Conservation (phyloP, 2,329 filamentous ascomycete species). For the Podosphaera aphanis region DNA sequence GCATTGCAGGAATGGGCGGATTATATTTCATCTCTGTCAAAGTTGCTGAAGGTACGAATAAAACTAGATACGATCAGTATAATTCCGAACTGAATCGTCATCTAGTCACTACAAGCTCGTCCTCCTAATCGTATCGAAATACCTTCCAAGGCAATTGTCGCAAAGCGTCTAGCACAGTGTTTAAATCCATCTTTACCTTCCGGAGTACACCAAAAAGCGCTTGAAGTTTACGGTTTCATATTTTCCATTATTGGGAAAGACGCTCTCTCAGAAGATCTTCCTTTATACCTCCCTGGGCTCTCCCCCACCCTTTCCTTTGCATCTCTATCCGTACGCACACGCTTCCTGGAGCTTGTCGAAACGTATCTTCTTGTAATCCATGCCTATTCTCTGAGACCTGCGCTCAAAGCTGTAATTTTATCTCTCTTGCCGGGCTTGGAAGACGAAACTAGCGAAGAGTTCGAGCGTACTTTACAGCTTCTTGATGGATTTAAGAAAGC, state of each 20-base stretch:
- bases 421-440: conserved; percentile 79
- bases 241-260: conserved; percentile 70
- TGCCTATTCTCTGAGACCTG: conserved; percentile 50
- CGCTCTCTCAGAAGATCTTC: conserved; percentile 57
- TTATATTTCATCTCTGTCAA: conserved; percentile 90
- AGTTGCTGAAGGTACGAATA: conserved; percentile 53
- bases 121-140: conserved; percentile 48
- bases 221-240: conserved; percentile 80
- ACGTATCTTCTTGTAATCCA: conserved; percentile 53
- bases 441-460: conserved; percentile 92
- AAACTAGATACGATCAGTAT: not conserved
- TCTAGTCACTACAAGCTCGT: conserved; percentile 70
- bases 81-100: conserved; percentile 10
- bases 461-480: conserved; percentile 62
- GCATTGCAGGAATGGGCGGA: conserved; percentile 96
- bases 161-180: conserved; percentile 84
- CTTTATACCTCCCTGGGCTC: conserved; percentile 73
- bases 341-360: conserved; percentile 68
- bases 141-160: conserved; percentile 60
- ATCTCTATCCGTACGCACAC: conserved; percentile 68
- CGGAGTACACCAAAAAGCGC: conserved; percentile 87
- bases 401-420: conserved; percentile 72
- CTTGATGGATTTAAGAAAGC: conserved; percentile 54
- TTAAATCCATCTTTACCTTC: conserved; percentile 82
- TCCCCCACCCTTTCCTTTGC: conserved; percentile 82